These are phyloP conservation scores for Zygosaccharomyces sapae DNA, from an alignment of 1,139 yeast genomes.

Conservation along the genomic window DNA sequence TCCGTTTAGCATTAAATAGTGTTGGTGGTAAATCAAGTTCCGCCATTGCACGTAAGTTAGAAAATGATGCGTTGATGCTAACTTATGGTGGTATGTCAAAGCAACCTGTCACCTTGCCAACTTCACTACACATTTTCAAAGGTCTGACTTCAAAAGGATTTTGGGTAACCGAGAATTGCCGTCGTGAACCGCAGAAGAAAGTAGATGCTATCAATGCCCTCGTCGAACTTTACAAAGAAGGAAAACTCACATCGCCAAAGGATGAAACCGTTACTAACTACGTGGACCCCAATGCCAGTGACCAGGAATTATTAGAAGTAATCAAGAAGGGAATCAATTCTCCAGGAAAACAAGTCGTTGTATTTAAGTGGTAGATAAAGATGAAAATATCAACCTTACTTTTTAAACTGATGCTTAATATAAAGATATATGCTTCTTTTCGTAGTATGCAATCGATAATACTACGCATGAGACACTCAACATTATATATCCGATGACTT, in stretches of 20 bases:
- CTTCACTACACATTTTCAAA: slow-evolving; percentile 84
- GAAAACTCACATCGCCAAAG: slow-evolving; percentile 43
- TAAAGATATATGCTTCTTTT: slow-evolving; percentile 10
- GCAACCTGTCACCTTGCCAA: slow-evolving; percentile 87
- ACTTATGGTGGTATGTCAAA: slow-evolving; percentile 98
- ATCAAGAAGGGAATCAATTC: slow-evolving; percentile 52
- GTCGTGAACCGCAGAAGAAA: slow-evolving; percentile 61
- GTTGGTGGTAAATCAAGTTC: slow-evolving; percentile 88
- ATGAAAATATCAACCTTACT: too few species aligned
- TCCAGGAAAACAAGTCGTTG: slow-evolving; percentile 42
- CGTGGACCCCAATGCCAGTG: slow-evolving; percentile 43
- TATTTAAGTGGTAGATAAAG: slow-evolving; percentile 29
- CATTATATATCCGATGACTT: slow-evolving; percentile 31
- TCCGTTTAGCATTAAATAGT: slow-evolving; percentile 81
- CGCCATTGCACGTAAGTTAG: slow-evolving; percentile 75
- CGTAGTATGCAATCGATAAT: slow-evolving; percentile 20
- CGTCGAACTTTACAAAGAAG: slow-evolving; percentile 61
- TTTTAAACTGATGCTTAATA: neutral
- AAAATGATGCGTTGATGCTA: slow-evolving; percentile 66
- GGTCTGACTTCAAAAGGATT: slow-evolving; percentile 82
- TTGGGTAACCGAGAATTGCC: slow-evolving; percentile 84
- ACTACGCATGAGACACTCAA: slow-evolving; percentile 27
- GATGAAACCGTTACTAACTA: slow-evolving; percentile 58
- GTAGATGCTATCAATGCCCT: slow-evolving; percentile 55
- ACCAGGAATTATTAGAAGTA: slow-evolving; percentile 48